Evolutionary conservation across 2,329 filamentous ascomycete species (phyloP).

Genomic region (Gaeumannomyces sp.): DNA sequence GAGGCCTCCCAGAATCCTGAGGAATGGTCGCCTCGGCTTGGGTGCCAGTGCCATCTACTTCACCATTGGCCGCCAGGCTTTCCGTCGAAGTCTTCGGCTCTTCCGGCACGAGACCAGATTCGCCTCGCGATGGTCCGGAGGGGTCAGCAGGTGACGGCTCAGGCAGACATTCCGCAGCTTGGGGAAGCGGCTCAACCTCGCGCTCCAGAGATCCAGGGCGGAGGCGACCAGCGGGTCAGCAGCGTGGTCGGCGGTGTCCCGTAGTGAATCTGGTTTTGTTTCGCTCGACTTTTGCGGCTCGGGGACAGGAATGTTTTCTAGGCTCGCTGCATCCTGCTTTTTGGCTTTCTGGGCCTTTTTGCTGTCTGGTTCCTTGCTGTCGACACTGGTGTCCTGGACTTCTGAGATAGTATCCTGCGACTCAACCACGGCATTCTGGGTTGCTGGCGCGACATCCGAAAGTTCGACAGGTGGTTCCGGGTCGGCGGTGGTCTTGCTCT

Average conservation of each 20-base stretch:
- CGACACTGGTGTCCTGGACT: too few species aligned
- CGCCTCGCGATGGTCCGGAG: background rate
- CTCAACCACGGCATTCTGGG: background rate
- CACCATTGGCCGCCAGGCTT: background rate
- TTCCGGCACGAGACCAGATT: background rate
- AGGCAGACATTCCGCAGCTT: background rate
- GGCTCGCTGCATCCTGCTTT: slow-evolving; percentile 14
- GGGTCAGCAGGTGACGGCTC: background rate
- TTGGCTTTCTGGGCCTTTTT: slow-evolving; percentile 15
- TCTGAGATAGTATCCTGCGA: too few species aligned
- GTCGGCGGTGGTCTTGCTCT: background rate
- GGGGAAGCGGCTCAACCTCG: background rate
- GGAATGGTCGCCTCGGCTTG: background rate
- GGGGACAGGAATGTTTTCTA: background rate
- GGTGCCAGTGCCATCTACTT: background rate
- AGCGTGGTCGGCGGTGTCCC: background rate
- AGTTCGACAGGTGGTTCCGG: background rate
- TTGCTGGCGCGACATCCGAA: background rate
- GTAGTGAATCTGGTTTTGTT: background rate
- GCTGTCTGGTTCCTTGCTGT: background rate
- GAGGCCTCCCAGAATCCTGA: background rate
- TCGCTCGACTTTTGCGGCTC: background rate
- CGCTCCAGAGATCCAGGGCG: background rate
- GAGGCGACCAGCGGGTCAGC: background rate
- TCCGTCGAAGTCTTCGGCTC: background rate